Evolutionary conservation across 192 early-diverging fungal genomes (phyloP), one percentile per base, ranked within the genome.

Genomic region (Umbelopsis ramanniana): DNA sequence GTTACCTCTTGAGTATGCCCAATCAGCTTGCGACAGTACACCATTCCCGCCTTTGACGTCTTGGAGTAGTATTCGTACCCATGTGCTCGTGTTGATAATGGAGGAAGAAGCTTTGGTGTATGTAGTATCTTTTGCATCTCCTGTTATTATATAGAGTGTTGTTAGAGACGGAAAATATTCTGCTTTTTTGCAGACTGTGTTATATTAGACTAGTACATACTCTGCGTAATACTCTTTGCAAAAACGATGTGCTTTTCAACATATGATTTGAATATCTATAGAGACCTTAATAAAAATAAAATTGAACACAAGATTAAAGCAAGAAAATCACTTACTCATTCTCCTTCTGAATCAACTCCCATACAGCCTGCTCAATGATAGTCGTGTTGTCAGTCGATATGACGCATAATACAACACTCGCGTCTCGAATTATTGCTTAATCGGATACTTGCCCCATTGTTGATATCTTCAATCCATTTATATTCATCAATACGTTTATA

Each of bases 21-120:
- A 7, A 81, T 75, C 29, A 68, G 75, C 48, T 81, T 81, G 38
- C 86, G 72, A 66, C 82, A 83, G 63, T 88, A 88, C 8, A 86
- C 73, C 72, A 80, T 75, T 2, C 86, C 86, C 53, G 80, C 72
- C 2, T 81, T 66, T 60, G 77, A 83, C 17, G 77, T 80, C 40
- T 78, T 81, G 10, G 84, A 79, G 54, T 86, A 88, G 68, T 86
- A 88, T 35, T 88, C 86, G 33, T 82, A 88, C 26, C 84, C 86
- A 38, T 79, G 68, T 4, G 77, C 79, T 37, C 76, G 33, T 3
- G 83, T 84, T 23, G 79, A 84, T 47, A 88, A 63, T 6, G 86
- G 84, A 21, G 81, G 79, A 21, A 81, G 66, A 17, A 75, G 50
- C 19, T 66, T 79, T 47, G 68, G 72, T 15, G 79, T 88, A 46